Evolutionary conservation across 306 rosid species (phyloP), one percentile per base, ranked within the genome.

Genomic region (Lagenaria siceraria): DNA sequence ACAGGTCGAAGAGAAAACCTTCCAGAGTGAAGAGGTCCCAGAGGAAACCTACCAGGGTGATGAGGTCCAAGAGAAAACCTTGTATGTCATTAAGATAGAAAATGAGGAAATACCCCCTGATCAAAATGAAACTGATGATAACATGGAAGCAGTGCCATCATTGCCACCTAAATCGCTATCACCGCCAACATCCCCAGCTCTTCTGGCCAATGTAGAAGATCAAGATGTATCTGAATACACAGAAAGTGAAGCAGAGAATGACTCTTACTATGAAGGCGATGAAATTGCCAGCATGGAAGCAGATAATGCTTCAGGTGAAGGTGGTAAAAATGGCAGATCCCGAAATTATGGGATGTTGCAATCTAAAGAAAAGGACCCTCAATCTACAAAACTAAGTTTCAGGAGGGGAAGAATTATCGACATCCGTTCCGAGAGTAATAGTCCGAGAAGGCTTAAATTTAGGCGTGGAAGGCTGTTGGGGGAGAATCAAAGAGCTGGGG

Each of bases 391-490:
- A 60, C 48, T 87, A 3, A 92, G 82, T 80, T 89, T 90, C 82
- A 85, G 89, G 81, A 86, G 88, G 83, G 97, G 96, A 56, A 95
- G 76, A 78, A 80, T 88, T 51, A 77, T 92, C 69, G 96, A 87
- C 59, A 36, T 81, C 75, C 80, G 84, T 29, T 56, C 82, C 22
- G 88, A 87, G 83, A 81, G 25, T 66, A 69, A 73, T 68, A 80
- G 75, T 77, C 87, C 97, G 13, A 89, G 90, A 85, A 89, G 82
- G 87, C 95, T 92, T 68, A 90, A 84, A 53, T 95, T 95, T 68
- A 87, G 89, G 82, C 86, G 85, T 80, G 91, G 81, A 53, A 92
- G 74, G 83, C 71, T 52, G 62, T 51, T 76, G 58, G 89, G 55
- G n/a, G 91, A 81, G 70, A 82, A 78, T 75, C 84, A 79, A 68